A percentile compares a stretch with the other conserved stretches of the same genome.
Conservation (phyloP, 192 early-diverging fungal species). For the Entomortierella lignicola region DNA sequence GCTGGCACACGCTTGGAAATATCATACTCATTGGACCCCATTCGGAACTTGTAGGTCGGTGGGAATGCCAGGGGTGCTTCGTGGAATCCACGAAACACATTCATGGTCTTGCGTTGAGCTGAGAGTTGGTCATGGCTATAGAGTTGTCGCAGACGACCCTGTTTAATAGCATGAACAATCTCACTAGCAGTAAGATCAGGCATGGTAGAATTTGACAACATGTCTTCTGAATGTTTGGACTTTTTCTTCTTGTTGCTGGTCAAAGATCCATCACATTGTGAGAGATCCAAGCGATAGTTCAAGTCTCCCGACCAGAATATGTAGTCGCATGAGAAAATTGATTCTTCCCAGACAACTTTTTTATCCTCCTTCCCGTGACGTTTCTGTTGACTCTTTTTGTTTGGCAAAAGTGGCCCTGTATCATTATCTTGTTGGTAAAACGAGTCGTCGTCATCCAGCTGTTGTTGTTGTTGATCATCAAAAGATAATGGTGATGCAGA, state of each 20-base stretch:
- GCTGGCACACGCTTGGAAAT: conserved; percentile 40
- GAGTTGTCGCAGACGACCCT: conserved; percentile 28
- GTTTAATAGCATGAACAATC: conserved; percentile 41
- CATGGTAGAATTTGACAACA: conserved; percentile 30
- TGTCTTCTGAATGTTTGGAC: conserved; percentile 10
- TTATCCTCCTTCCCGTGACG: background rate
- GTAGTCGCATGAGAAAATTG: conserved; percentile 48
- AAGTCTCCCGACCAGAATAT: conserved; percentile 54
- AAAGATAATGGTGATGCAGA: conserved; percentile 9
- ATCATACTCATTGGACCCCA: conserved; percentile 43
- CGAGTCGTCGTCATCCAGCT: conserved; percentile 24
- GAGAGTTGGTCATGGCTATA: conserved; percentile 52
- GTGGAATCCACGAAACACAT: conserved; percentile 37
- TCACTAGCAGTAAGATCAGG: conserved; percentile 35
- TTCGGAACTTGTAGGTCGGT: conserved; percentile 54
- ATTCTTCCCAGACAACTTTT: conserved; percentile 29
- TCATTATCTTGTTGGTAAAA: conserved; percentile 32
- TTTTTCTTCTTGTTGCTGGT: conserved; percentile 24
- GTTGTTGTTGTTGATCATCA: background rate
- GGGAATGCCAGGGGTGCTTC: conserved; percentile 50
- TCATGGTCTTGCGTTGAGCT: conserved; percentile 47
- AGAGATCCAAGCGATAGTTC: conserved; percentile 51
- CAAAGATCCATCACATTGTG: conserved; percentile 33
- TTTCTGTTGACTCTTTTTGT: background rate
- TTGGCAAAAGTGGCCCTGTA: conserved; percentile 29